Conservation (phyloP, 1,284 basidiomycete species). For the Cryptococcus sp. region DNA sequence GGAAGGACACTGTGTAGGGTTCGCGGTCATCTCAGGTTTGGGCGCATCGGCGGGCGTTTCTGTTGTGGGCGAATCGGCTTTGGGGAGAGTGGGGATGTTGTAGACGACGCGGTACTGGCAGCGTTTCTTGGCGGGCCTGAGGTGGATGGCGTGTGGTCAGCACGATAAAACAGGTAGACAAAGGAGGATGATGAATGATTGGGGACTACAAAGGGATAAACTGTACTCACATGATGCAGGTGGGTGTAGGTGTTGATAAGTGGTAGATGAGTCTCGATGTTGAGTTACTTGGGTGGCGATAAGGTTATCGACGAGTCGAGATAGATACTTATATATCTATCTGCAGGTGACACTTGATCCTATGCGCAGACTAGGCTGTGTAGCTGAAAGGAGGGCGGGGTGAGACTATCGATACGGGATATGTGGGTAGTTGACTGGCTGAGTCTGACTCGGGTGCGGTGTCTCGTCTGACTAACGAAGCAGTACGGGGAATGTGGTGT, state of each 20-base stretch:
- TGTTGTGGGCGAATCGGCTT: slow-evolving; percentile 20
- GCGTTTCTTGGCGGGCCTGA: slow-evolving; percentile 54
- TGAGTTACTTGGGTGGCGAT: background rate
- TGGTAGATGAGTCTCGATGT: background rate
- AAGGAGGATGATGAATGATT: background rate
- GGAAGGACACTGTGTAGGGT: slow-evolving; percentile 51
- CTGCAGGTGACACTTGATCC: no score
- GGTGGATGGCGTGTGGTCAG: slow-evolving; percentile 1
- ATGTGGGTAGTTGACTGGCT: no score
- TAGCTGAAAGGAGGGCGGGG: no score
- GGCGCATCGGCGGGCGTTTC: slow-evolving; percentile 20
- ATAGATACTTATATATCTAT: background rate
- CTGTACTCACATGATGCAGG: background rate
- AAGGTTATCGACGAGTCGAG: background rate
- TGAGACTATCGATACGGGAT: no score
- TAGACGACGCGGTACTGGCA: slow-evolving; percentile 53
- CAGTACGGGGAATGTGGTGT: no score
- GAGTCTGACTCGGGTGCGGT: no score
- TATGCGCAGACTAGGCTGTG: no score
- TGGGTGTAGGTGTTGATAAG: background rate
- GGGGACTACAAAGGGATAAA: background rate
- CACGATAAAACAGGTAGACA: background rate
- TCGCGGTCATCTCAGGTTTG: slow-evolving; percentile 46
- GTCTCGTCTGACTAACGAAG: no score
- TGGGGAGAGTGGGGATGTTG: slow-evolving; percentile 47